Percentiles rank a stretch among this genome's conserved stretches.
Evolutionary conservation across 129 eudicot genomes (phyloP).

Genomic region (Centella asiatica): DNA sequence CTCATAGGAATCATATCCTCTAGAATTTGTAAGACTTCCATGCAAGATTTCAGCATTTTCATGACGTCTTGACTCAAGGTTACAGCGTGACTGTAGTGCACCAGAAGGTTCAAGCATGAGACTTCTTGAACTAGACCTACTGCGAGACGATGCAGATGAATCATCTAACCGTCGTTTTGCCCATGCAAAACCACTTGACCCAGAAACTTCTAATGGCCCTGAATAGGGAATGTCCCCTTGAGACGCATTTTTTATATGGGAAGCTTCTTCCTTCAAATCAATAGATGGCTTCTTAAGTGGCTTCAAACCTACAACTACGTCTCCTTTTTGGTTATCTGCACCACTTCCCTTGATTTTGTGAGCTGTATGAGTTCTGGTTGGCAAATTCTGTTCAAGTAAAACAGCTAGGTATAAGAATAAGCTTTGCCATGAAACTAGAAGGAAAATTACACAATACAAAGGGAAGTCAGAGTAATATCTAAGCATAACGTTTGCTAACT

Average conservation of each 20-base stretch:
- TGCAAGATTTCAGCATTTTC: constrained; percentile 34
- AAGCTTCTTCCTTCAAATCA: constrained; percentile 32
- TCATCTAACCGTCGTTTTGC: constrained; percentile 69
- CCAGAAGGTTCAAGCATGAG: constrained; percentile 49
- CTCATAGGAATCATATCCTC: constrained; percentile 42
- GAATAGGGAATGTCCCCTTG: constrained; percentile 65
- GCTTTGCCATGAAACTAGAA: not conserved
- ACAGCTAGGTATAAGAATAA: constrained; percentile 4
- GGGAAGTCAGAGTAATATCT: not conserved
- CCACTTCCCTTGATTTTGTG: constrained; percentile 35
- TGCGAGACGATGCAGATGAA: constrained; percentile 48
- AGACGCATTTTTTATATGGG: constrained; percentile 66
- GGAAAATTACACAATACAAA: not conserved
- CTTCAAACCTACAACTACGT: constrained; percentile 39
- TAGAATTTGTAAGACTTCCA: constrained; percentile 26
- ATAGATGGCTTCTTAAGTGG: constrained; percentile 39
- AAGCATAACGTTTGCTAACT: not conserved
- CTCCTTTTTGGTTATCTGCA: constrained; percentile 27
- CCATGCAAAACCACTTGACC: constrained; percentile 98
- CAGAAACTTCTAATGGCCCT: constrained; percentile 80
- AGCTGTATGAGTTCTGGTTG: constrained; percentile 32
- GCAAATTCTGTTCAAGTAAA: constrained; percentile 42
- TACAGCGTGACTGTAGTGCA: constrained; percentile 26
- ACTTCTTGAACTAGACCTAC: constrained; percentile 82
- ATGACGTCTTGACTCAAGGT: constrained; percentile 26